phyloP scores from a whole-genome alignment of 495 filamentous ascomycete genomes.

The Parathielavia appendiculata region DNA sequence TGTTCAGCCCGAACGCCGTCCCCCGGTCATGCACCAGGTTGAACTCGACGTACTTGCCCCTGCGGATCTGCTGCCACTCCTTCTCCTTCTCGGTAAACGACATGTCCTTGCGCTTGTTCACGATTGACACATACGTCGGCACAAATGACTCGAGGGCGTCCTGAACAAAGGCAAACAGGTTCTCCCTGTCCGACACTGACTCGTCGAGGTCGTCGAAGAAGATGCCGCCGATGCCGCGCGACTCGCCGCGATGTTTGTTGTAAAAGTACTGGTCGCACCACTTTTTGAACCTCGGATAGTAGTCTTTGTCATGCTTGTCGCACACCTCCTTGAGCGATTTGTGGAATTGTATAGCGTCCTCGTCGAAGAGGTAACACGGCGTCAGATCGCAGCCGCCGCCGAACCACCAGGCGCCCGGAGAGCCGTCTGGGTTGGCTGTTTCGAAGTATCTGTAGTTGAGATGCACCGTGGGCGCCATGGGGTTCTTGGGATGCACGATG shows the following conservation, averaged over 20 bases:
- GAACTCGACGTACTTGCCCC: constrained; percentile 95
- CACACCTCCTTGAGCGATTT: constrained; percentile 85
- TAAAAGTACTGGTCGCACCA: constrained; percentile 99
- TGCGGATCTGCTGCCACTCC: constrained; percentile 90
- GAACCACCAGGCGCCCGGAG: constrained; percentile 90
- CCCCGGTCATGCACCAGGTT: constrained; percentile 97
- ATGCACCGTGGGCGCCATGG: constrained; percentile 95
- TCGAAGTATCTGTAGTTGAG: constrained; percentile 99
- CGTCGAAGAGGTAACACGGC: constrained; percentile 89
- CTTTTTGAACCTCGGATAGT: constrained; percentile 93
- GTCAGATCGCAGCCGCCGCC: constrained; percentile 94
- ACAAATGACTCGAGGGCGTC: constrained; percentile 81
- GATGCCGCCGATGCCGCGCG: constrained; percentile 89
- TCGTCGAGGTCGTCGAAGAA: constrained; percentile 98
- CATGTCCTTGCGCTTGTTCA: constrained; percentile 85
- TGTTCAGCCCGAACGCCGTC: constrained; percentile 90
- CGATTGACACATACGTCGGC: constrained; percentile 85
- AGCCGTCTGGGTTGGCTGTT: constrained; percentile 70
- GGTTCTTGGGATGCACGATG: constrained; percentile 88
- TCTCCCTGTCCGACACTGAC: constrained; percentile 71
- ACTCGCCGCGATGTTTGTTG: constrained; percentile 83
- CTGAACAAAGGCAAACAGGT: constrained; percentile 86
- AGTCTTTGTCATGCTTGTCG: constrained; percentile 85
- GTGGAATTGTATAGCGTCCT: constrained; percentile 97
- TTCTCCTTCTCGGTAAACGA: constrained; percentile 78